Conservation (phyloP, 139 green algal genomes). For the Chlamydomonas asymmetrica region DNA sequence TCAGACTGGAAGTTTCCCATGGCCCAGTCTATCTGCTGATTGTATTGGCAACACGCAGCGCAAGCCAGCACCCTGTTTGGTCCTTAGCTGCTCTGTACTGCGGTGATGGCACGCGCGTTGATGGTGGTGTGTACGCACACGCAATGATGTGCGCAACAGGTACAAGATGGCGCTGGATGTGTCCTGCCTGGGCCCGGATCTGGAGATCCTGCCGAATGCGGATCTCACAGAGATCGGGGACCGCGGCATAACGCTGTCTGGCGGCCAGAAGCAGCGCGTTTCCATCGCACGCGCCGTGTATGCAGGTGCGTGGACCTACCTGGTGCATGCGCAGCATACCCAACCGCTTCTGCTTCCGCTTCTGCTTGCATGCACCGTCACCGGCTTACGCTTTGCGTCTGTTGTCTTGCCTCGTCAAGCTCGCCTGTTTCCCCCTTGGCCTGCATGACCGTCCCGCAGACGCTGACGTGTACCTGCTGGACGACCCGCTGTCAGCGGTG, state of each 20-base stretch:
- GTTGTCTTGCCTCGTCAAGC: too few species aligned
- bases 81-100: too few species aligned
- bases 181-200: slow-evolving; percentile 62
- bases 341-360: too few species aligned
- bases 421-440: slow-evolving; percentile 52
- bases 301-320: too few species aligned
- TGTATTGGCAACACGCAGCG: too few species aligned
- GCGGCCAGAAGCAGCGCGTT: slow-evolving; percentile 89
- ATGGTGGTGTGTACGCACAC: neutral
- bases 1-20: too few species aligned
- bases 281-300: slow-evolving; percentile 90
- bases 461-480: slow-evolving; percentile 89
- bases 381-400: too few species aligned
- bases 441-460: slow-evolving; percentile 70
- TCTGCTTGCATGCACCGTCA: too few species aligned
- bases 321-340: too few species aligned
- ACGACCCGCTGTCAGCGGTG: slow-evolving; percentile 93
- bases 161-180: slow-evolving; percentile 44
- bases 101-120: too few species aligned
- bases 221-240: slow-evolving; percentile 95
- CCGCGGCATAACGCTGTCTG: slow-evolving; percentile 88
- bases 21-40: too few species aligned
- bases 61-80: too few species aligned
- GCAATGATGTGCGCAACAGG: neutral
- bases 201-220: slow-evolving; percentile 74